A percentile compares a stretch with the other conserved stretches of the same genome.
Conservation (phyloP, 2,329 filamentous ascomycete species). For the Fusarium citri region DNA sequence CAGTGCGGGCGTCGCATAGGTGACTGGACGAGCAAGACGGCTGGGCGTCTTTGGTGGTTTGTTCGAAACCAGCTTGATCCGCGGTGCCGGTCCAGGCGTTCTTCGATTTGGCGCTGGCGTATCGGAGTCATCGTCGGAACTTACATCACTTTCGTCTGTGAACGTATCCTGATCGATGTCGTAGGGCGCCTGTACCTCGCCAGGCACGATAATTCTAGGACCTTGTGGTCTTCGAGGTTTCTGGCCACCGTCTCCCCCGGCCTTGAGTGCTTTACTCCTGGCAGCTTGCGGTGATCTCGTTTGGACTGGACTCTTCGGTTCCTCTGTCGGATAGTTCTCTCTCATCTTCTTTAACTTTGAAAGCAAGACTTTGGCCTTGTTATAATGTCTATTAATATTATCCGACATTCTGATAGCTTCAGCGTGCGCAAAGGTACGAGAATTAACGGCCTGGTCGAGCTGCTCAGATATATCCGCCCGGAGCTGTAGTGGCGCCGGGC, state of each 20-base stretch:
- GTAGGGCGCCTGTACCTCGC: conserved; percentile 74
- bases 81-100: conserved; percentile 54
- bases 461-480: conserved; percentile 71
- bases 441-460: conserved; percentile 64
- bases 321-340: conserved; percentile 68
- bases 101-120: conserved; percentile 52
- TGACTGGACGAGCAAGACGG: conserved; percentile 49
- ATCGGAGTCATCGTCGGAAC: conserved; percentile 63
- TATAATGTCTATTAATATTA: conserved; percentile 71
- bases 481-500: conserved; percentile 62
- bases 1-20: conserved; percentile 52
- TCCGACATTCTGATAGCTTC: conserved; percentile 73
- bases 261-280: conserved; percentile 61
- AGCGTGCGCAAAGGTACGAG: conserved; percentile 69
- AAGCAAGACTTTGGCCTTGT: conserved; percentile 68
- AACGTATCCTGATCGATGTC: conserved; percentile 72
- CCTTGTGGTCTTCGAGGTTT: conserved; percentile 60
- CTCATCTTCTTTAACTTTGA: conserved; percentile 70
- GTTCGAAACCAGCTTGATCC: conserved; percentile 62
- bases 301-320: conserved; percentile 63
- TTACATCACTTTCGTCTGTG: conserved; percentile 64
- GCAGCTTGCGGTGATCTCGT: conserved; percentile 66
- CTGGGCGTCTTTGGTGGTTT: conserved; percentile 61
- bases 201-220: conserved; percentile 72
- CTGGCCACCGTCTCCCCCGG: conserved; percentile 58